These are phyloP conservation scores for Orobanche coerulescens DNA, from an alignment of 257 asterid genomes.

Conservation along the genomic window DNA sequence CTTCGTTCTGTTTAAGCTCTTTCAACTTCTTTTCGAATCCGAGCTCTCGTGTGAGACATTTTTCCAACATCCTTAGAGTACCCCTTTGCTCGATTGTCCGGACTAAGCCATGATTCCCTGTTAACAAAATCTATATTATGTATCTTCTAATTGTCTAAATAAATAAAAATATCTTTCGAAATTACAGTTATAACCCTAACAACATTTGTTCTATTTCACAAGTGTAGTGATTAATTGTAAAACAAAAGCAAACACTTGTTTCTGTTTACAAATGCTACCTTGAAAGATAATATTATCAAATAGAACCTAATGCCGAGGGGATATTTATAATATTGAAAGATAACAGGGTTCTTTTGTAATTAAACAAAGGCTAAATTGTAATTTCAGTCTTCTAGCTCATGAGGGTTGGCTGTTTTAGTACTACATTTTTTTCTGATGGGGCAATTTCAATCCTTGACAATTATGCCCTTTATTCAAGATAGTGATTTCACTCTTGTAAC, in stretches of 20 bases:
- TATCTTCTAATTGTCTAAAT: background rate
- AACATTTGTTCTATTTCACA: background rate
- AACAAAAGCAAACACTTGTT: background rate
- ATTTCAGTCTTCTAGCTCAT: no score
- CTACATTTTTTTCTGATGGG: no score
- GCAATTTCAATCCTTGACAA: no score
- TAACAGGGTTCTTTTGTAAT: background rate
- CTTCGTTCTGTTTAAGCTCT: conserved; percentile 60
- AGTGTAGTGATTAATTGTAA: background rate
- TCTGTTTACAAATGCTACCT: background rate
- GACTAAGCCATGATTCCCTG: conserved; percentile 30
- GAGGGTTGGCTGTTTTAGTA: no score
- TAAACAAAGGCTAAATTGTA: background rate
- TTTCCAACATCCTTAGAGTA: conserved; percentile 64
- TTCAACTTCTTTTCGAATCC: conserved; percentile 69
- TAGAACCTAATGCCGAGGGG: background rate
- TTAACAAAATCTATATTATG: conserved; percentile 25
- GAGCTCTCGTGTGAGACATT: conserved; percentile 61
- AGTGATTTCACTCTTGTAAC: no score
- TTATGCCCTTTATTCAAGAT: no score
- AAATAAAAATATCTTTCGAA: background rate
- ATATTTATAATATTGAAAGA: background rate
- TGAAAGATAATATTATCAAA: background rate
- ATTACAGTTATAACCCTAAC: background rate
- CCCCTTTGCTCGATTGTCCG: conserved; percentile 47